Evolutionary conservation across 352 stramenopile genomes (phyloP), one percentile per base, ranked within the genome.

Genomic region (Blastocystis sp.): DNA sequence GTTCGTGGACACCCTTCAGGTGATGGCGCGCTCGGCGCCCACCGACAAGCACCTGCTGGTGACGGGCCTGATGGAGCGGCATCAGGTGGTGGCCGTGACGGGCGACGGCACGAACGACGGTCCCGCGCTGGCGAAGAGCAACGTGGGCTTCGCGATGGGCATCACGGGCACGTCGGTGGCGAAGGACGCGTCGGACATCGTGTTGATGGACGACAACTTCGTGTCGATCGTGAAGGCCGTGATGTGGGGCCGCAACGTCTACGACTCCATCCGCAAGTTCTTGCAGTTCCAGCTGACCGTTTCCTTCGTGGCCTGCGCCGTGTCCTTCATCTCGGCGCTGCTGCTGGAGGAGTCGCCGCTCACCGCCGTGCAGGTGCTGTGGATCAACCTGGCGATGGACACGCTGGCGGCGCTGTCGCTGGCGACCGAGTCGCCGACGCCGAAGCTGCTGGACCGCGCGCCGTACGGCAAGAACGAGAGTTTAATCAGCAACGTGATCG

Each of bases 21-120:
- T 98, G 38, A 90, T 98, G 23, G 96, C 96, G 21, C 92, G 96
- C 56, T 96, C 92, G 3, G 98, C 95, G 0, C 96, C 96, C 2
- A 93, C 98, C 82, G 96, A 98, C 89, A 99, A 99, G 89, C 96
- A 97, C 64, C 92, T 95, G 40, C 92, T 99, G 3, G 96, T 98
- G 1, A 96, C 93, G 65, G 89, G 92, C 59, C 88, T 95, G 14
- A 95, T 81, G 71, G 71, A 81, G 41, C 53, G 71, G 1, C 86
- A 61, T 9, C 91, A 96, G 88, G 93, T 97, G 0, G 95, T 99
- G 61, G 96, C 95, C 4, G 98, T 99, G 92, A 99, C 97, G n/a
- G 97, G 96, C n/a, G 96, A 99, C 89, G 96, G 96, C 52, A 98
- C 97, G 17, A 99, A 99, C 91, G 96, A 99, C 91, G 96, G 96